Conservation (phyloP, 2,329 filamentous ascomycete genomes). For the Colletotrichum gigasporum region DNA sequence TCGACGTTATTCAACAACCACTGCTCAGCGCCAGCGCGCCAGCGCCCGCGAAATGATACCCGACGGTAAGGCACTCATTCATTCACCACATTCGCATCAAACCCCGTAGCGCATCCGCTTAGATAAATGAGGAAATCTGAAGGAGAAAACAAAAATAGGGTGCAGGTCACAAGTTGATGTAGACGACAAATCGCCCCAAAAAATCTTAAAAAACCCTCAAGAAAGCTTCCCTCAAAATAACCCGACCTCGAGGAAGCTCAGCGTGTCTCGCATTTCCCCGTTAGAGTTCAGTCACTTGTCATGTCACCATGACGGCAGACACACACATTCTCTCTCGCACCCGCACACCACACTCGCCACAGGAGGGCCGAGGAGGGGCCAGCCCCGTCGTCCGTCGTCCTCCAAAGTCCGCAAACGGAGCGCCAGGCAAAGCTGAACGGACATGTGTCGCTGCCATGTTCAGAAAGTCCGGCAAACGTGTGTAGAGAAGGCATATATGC, state of each 20-base stretch:
- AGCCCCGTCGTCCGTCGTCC: too few relatives aligned
- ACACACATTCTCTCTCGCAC: not conserved
- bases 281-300: slow-evolving; percentile 31
- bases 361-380: too few relatives aligned
- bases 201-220: not conserved
- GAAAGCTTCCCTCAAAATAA: not conserved
- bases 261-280: slow-evolving; percentile 22
- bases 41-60: not conserved
- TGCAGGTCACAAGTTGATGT: too few relatives aligned
- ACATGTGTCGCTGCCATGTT: too few relatives aligned
- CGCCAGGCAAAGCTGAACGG: not conserved
- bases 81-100: too few relatives aligned
- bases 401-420: slow-evolving; percentile 19
- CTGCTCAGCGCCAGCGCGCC: too few relatives aligned
- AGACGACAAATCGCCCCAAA: too few relatives aligned
- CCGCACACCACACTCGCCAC: not conserved
- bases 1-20: too few relatives aligned
- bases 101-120: too few relatives aligned
- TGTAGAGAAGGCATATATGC: too few relatives aligned
- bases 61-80: too few relatives aligned
- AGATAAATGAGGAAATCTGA: slow-evolving; percentile 8
- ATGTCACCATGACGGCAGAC: slow-evolving; percentile 19
- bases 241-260: slow-evolving; percentile 4
- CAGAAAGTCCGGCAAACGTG: too few relatives aligned
- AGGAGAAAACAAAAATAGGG: slow-evolving; percentile 13